Evolutionary conservation across 1,139 yeast species (phyloP).

Genomic region (Eremothecium gossypii): DNA sequence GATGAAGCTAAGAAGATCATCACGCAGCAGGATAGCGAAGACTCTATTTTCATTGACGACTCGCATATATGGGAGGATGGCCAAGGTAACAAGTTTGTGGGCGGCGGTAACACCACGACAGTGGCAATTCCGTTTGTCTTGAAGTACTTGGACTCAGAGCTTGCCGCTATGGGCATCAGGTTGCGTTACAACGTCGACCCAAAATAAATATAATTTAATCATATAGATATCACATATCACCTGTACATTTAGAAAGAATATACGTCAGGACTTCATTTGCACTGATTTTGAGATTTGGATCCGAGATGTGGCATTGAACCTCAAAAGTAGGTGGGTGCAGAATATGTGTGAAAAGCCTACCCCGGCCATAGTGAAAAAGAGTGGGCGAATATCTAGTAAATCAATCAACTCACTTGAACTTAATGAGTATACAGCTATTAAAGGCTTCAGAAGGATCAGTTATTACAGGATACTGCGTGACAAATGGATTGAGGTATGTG

Average conservation of each 20-base stretch:
- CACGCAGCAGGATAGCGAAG: slow-evolving; percentile 32
- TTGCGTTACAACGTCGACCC: slow-evolving; percentile 79
- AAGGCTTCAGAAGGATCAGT: neutral
- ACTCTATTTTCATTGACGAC: slow-evolving; percentile 47
- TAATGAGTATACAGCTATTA: neutral
- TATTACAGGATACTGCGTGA: slow-evolving; percentile 3
- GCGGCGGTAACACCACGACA: slow-evolving; percentile 86
- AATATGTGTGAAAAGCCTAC: too few relatives aligned
- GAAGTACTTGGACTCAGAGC: slow-evolving; percentile 89
- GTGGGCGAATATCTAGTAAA: too few relatives aligned
- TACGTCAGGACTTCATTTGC: too few relatives aligned
- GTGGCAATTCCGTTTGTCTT: slow-evolving; percentile 96
- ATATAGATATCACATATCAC: too few relatives aligned
- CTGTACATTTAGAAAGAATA: too few relatives aligned
- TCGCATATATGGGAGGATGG: slow-evolving; percentile 97
- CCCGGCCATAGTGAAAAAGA: too few relatives aligned
- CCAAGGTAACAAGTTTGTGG: slow-evolving; percentile 79
- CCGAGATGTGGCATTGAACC: too few relatives aligned
- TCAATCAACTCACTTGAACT: too few relatives aligned
- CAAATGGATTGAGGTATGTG: slow-evolving; percentile 2
- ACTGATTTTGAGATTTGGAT: too few relatives aligned
- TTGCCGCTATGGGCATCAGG: slow-evolving; percentile 96
- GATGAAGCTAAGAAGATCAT: slow-evolving; percentile 35
- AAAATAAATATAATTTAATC: slow-evolving; percentile 23
- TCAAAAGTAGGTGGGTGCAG: too few relatives aligned